Base-by-base conservation (phyloP, 208 protist species). In the Leishmania braziliensis region DNA sequence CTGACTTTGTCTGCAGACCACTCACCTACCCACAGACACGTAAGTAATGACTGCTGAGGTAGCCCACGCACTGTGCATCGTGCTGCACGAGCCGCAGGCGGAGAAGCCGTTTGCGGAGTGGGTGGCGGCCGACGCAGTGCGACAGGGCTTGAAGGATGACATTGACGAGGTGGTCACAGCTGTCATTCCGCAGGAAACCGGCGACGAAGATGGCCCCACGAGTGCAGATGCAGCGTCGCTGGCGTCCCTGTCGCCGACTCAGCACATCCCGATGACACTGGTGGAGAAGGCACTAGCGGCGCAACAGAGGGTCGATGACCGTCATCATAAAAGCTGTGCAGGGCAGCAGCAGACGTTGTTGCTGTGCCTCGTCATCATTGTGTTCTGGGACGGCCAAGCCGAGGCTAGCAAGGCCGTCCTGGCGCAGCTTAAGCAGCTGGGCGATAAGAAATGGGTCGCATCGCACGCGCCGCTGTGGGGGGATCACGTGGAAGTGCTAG, bases 351-450 rank as follows among this genome's bases (percentile, higher is more conserved):
- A 66, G 23, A 58, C 23, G 46, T 72, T 39, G 2, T 36, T 88
- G 6, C 73, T 88, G 4, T 85, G 84, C n/a, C 91, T 91, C 70
- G 83, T 97, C 36, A 80, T 97, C 18, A 81, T 89, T 0, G 74
- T 95, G 2, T 96, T 92, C 71, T 97, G 92, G 91, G 92, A 97
- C 65, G 92, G 91, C 3, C 88, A 91, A 70, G 74, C 77, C 14
- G 90, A 94, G 53, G 43, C 80, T 12, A 90, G 86, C 68, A 96
- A 93, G 78, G 72, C 83, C 9, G 79, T 85, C 48, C 95, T 96
- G 65, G 85, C 84, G n/a, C 77, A 84, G 33, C 85, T 97, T 53
- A 87, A 89, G 69, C 81, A 94, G 78, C 80, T 95, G 39, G 43
- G 80, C 5, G 91, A 92, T 48, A 73, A 69, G 26, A 83, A 79